Base-by-base conservation (phyloP, 192 early-diverging fungal species). In the Coemansia biformis region DNA sequence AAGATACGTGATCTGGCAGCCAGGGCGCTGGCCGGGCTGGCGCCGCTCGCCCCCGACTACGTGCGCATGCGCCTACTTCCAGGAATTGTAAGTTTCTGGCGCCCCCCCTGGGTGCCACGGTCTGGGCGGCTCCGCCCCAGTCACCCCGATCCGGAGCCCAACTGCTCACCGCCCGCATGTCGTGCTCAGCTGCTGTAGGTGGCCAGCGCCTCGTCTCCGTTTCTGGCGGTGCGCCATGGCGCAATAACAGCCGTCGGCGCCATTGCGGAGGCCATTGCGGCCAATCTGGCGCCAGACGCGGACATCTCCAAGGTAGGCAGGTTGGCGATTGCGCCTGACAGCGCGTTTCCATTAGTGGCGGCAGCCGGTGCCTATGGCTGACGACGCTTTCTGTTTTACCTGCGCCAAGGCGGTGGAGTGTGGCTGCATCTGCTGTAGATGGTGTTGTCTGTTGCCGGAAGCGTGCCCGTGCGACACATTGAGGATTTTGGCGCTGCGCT, bases 1-100 rank as follows among this genome's bases (percentile, higher is more conserved):
- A 48, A 61, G 19, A 85, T 95, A 40, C 81, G 96, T 6, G 79
- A 81, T 13, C 67, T 95, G 22, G 87, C 86, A 0, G 82, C 87
- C 11, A 79, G 86, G 23, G 68, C 90, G 1, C 66, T 98, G 54
- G 69, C 73, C 8, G 72, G 63, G 16, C 63, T 98, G 15, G 78
- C 81, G 24, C 64, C 75, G 5, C 62, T 86, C 10, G 81, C 80
- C 22, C 55, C 84, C 8, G 71, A 68, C 15, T 79, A 72, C 45
- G 73, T 85, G 34, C 63, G 77, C 9, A 45, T 54, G 2, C 57
- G 32, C 8, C 74, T 83, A 32, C 56, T 90, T 15, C 83, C 86
- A 4, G 39, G 45, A 4, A 67, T 89, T 55, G 81, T 85, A 77
- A 51, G 70, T 62, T n/a, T n/a, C n/a, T n/a, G n/a, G n/a, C n/a